These are phyloP conservation scores for Dryadomyces sulphureus DNA, from an alignment of 2,329 filamentous ascomycete species.

Conservation along the genomic window DNA sequence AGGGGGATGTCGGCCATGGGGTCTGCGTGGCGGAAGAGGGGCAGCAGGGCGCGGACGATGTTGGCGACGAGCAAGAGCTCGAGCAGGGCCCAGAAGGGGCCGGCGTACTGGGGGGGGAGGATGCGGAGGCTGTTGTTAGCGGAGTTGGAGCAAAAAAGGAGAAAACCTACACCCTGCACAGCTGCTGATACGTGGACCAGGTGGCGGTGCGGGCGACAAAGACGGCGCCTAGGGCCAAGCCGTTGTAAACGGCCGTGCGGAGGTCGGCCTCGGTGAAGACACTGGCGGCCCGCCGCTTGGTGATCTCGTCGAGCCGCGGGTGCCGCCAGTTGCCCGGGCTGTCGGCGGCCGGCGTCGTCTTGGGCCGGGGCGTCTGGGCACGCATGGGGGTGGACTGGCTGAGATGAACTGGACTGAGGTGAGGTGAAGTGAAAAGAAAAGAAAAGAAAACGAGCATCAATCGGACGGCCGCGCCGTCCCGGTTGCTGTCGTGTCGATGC, in stretches of 20 bases:
- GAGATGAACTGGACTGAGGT: no score
- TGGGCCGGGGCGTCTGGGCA: background rate
- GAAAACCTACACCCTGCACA: slow-evolving; percentile 21
- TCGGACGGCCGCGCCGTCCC: background rate
- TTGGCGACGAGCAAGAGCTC: slow-evolving; percentile 53
- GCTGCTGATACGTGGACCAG: slow-evolving; percentile 17
- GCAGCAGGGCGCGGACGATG: slow-evolving; percentile 54
- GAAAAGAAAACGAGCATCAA: background rate
- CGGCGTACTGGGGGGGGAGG: slow-evolving; percentile 20
- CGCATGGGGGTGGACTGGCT: no score
- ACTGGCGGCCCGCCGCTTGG: slow-evolving; percentile 60
- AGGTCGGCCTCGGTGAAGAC: slow-evolving; percentile 70
- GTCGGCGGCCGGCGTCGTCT: slow-evolving; percentile 19
- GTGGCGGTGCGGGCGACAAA: slow-evolving; percentile 7
- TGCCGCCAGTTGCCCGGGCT: slow-evolving; percentile 80
- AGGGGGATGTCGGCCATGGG: slow-evolving; percentile 79
- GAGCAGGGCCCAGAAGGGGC: slow-evolving; percentile 29
- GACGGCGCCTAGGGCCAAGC: slow-evolving; percentile 20
- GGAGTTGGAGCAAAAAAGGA: background rate
- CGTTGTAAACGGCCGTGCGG: slow-evolving; percentile 54
- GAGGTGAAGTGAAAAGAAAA: background rate
- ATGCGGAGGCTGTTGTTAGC: slow-evolving; percentile 17
- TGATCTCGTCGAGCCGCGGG: slow-evolving; percentile 77
- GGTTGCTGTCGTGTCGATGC: background rate
- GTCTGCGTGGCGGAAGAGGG: slow-evolving; percentile 58